Evolutionary conservation across 306 rosid species (phyloP).

Genomic region (Oemleria cerasiformis): DNA sequence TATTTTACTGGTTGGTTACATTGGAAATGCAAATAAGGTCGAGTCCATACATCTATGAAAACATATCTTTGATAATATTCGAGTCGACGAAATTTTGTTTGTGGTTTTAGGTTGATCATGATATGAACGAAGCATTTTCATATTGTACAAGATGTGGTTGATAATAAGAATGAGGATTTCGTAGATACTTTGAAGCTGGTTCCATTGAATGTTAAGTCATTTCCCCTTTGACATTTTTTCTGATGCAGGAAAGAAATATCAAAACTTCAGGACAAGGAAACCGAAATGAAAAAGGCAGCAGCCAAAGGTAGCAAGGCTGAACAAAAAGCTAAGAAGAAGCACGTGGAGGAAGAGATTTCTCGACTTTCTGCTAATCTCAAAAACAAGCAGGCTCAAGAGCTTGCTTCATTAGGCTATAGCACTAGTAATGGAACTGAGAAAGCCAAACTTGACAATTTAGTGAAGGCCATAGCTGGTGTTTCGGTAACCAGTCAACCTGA

Average conservation of each 20-base stretch:
- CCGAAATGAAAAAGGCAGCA: conserved; percentile 72
- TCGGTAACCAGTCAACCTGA: conserved; percentile 62
- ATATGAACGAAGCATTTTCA: not conserved
- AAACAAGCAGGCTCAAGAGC: conserved; percentile 66
- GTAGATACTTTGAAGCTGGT: conserved; percentile 1
- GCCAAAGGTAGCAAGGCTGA: conserved; percentile 97
- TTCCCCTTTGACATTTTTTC: conserved; percentile 8
- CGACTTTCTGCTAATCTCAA: conserved; percentile 67
- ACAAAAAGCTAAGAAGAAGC: conserved; percentile 86
- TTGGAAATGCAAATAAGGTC: not conserved
- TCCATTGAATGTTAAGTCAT: not conserved
- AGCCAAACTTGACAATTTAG: conserved; percentile 60
- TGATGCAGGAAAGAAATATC: conserved; percentile 75
- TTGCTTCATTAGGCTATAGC: conserved; percentile 66
- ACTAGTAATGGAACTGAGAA: conserved; percentile 49
- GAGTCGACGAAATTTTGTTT: not conserved
- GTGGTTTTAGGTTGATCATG: not conserved
- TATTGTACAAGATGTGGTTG: not conserved
- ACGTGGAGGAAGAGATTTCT: conserved; percentile 91
- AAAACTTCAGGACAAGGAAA: conserved; percentile 75
- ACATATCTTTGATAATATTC: not conserved
- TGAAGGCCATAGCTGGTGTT: conserved; percentile 87
- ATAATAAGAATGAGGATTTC: not conserved
- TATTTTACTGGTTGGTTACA: not conserved
- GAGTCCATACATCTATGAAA: not conserved